A percentile compares a stretch with the other conserved stretches of the same genome.
Conservation (phyloP, 2,329 filamentous ascomycete genomes). For the Fusarium brevicatenulatum region DNA sequence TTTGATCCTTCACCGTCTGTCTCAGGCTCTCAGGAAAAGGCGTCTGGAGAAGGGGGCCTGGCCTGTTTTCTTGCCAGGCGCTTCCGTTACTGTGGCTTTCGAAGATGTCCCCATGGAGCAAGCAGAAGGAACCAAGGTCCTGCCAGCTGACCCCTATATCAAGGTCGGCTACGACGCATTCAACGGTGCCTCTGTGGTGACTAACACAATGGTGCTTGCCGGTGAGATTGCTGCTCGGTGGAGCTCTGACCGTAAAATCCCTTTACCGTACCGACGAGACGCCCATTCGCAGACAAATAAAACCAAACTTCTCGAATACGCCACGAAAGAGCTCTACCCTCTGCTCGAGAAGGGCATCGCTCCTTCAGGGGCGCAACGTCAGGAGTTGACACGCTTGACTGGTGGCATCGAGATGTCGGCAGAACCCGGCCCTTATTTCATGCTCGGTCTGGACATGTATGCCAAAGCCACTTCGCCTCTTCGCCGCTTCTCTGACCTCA, state of each 20-base stretch:
- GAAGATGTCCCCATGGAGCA: slow-evolving; percentile 43
- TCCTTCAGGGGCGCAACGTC: slow-evolving; percentile 47
- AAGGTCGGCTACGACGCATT: slow-evolving; percentile 47
- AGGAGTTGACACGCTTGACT: slow-evolving; percentile 46
- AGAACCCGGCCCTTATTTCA: slow-evolving; percentile 64
- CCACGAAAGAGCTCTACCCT: slow-evolving; percentile 50
- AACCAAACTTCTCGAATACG: slow-evolving; percentile 50
- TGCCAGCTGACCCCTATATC: slow-evolving; percentile 63
- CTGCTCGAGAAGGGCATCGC: slow-evolving; percentile 46
- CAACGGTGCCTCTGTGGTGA: slow-evolving; percentile 49
- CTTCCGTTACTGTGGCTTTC: slow-evolving; percentile 58
- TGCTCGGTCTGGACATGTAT: slow-evolving; percentile 69
- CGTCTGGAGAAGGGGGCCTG: slow-evolving; percentile 61
- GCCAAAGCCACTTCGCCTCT: slow-evolving; percentile 73
- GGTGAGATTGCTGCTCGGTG: slow-evolving; percentile 70
- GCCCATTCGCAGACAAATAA: slow-evolving; percentile 52
- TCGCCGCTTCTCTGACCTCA: slow-evolving; percentile 70
- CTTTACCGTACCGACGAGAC: slow-evolving; percentile 68
- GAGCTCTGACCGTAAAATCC: slow-evolving; percentile 66
- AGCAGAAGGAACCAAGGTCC: slow-evolving; percentile 29
- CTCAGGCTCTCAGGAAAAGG: slow-evolving; percentile 54
- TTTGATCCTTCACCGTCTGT: slow-evolving; percentile 58
- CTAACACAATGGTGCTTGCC: slow-evolving; percentile 67
- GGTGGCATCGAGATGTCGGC: slow-evolving; percentile 64
- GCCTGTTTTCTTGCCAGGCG: slow-evolving; percentile 57